Base-by-base conservation (phyloP, 164 flowering plant species). In the Warburgia ugandensis region DNA sequence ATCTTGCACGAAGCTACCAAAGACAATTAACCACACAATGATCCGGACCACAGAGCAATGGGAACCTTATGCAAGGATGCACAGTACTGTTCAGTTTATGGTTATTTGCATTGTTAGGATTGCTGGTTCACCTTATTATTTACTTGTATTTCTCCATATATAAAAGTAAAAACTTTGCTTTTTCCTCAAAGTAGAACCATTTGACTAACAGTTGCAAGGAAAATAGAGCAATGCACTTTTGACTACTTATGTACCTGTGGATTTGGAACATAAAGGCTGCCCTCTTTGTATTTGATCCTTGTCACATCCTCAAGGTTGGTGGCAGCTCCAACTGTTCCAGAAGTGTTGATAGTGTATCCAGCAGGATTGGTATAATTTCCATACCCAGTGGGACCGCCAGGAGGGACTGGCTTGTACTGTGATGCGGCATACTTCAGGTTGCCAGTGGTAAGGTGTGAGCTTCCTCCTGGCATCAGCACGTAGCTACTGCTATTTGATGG, bases 271-370 rank as follows among this genome's bases (percentile, higher is more conserved):
- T 81, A 91, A 27, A 85, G 64, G 59, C 77, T 89, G 41, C 78
- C 77, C 29, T 92, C 98, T 70, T 87, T 92, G 76, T 80, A 92
- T 63, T 87, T 92, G 42, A 81, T 65, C 59, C 95, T 76, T 45
- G 94, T 77, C 28, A 90, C 66, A 63, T 92, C 98, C 20, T 92
- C 98, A 50, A 84, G 69, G 10, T 85, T 84, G 28, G 73, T 53
- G 35, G 81, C 72, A 64, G 75, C 68, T 0, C 88, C 86, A 60
- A 76, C 76, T 14, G 79, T 71, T 45, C 86, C 83, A 35, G 86
- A 79, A 31, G 82, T 60, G 62, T 77, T 84, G 29, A 84, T 67
- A 13, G 87, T 66, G 72, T 84, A 91, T 30, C 95, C 98, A 55
- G 77, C 61, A 30, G 81, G 86, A 68, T 66, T 75, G 9, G 78